Conservation (phyloP, 306 rosid species). For the Vigna unguiculata region DNA sequence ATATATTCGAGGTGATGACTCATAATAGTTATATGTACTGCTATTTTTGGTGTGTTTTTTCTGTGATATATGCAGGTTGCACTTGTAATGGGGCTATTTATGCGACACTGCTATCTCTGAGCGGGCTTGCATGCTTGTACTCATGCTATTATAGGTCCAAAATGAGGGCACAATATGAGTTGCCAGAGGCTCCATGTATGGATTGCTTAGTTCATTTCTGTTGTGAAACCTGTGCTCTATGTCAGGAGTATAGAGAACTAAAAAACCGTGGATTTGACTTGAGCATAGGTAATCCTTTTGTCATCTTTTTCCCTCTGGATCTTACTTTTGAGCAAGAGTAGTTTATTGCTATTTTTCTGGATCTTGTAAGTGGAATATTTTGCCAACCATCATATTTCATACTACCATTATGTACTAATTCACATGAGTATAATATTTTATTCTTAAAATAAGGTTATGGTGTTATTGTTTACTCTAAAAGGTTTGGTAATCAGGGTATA, state of each 20-base stretch:
- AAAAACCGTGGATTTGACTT: slow-evolving; percentile 63
- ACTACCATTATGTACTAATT: too few relatives aligned
- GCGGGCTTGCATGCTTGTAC: slow-evolving; percentile 65
- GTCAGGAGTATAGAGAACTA: slow-evolving; percentile 83
- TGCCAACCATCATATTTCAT: too few relatives aligned
- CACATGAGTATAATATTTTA: too few relatives aligned
- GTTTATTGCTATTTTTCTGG: neutral
- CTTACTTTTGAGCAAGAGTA: slow-evolving; percentile 4
- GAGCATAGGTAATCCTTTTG: slow-evolving; percentile 58
- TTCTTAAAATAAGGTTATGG: too few relatives aligned
- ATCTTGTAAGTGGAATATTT: neutral
- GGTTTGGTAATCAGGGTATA: too few relatives aligned
- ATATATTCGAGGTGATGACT: neutral
- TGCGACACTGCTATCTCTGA: slow-evolving; percentile 41
- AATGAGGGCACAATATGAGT: slow-evolving; percentile 66
- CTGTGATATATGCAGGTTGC: slow-evolving; percentile 51
- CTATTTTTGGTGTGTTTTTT: neutral
- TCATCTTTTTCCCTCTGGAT: neutral
- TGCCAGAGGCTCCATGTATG: slow-evolving; percentile 75
- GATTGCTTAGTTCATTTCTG: slow-evolving; percentile 77
- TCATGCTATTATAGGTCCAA: slow-evolving; percentile 65
- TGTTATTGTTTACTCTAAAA: too few relatives aligned
- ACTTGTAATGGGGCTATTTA: slow-evolving; percentile 49
- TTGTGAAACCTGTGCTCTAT: slow-evolving; percentile 70
- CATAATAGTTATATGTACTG: neutral